Base-by-base conservation (phyloP, 1,284 basidiomycete genomes). In the Phaffia rhodozyma region DNA sequence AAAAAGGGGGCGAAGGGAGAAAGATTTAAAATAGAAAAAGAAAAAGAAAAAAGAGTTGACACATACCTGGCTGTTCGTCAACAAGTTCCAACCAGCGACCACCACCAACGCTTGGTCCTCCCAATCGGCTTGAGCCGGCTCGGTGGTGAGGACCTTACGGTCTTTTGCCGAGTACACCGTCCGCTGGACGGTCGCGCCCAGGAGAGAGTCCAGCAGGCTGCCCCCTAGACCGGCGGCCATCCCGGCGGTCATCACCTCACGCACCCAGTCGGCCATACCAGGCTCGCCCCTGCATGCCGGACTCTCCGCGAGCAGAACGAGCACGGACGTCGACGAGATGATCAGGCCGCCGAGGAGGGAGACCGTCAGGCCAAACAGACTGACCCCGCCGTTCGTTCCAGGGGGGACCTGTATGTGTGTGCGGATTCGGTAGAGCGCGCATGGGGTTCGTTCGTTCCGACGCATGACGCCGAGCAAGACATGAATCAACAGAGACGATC, bases 331-430 rank as follows among this genome's bases (percentile, higher is more conserved):
- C 20, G 80, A 51, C 1, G 87, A 90, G 70, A 93, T 86, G 2
- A 86, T 70, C 1, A 79, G 71, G 0, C 93, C 93, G 1, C 93
- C 93, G 0, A 79, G 71, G 1, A 85, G 75, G 1, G 88, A 90
- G 11, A 86, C 85, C 1, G 82, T 66, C 0, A 89, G 88, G 9
- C 93, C 93, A 54, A 83, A 80, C 0, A 80, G 62, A 1, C 88
- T 88, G 67, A 97, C 81, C 0, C 82, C 93, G 11, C 93, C 93
- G 72, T 97, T 97, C 1, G 93, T 96, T 0, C 93, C 93, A 0
- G 86, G 85, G 0, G 91, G 91, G 0, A 93, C 89, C 0, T 75
- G 69, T 63, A 79, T 78, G 55, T 86, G 73, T 1, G 86, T 90
- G 1, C 89, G 89, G 69, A 91, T 34, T n/a, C n/a, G n/a, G n/a